Evolutionary conservation across 768 basidiomycete genomes (phyloP).

Genomic region (Rhizopogon vinicolor): DNA sequence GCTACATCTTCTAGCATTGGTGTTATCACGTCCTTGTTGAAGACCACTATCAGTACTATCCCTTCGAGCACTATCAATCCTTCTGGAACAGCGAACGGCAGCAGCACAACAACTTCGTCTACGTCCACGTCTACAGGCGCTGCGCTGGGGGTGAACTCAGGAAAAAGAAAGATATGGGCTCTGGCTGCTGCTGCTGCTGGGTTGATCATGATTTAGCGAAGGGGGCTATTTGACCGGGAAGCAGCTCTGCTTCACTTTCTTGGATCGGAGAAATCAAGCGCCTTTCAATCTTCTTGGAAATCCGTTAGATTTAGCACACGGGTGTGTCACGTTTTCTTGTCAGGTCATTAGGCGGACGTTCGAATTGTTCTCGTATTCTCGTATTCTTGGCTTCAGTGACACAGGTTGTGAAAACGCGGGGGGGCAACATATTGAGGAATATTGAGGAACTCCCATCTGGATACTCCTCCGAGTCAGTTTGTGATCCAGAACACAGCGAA

Average conservation of each 20-base stretch:
- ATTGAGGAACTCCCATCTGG: no score
- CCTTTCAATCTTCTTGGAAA: not conserved
- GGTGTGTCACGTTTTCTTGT: no score
- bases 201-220: not conserved
- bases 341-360: no score
- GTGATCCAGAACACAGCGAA: no score
- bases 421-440: no score
- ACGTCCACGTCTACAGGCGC: not conserved
- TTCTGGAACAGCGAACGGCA: not conserved
- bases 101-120: not conserved
- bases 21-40: not conserved
- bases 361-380: no score
- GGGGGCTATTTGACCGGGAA: not conserved
- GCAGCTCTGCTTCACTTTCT: not conserved
- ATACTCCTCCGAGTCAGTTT: no score
- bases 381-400: no score
- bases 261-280: not conserved
- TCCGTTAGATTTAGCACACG: no score
- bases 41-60: not conserved
- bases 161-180: not conserved
- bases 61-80: not conserved
- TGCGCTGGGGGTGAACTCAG: not conserved
- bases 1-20: not conserved
- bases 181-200: not conserved
- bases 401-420: no score